Base-by-base conservation (phyloP, 805 yeast genomes). In the Jamesozyma hellenica region DNA sequence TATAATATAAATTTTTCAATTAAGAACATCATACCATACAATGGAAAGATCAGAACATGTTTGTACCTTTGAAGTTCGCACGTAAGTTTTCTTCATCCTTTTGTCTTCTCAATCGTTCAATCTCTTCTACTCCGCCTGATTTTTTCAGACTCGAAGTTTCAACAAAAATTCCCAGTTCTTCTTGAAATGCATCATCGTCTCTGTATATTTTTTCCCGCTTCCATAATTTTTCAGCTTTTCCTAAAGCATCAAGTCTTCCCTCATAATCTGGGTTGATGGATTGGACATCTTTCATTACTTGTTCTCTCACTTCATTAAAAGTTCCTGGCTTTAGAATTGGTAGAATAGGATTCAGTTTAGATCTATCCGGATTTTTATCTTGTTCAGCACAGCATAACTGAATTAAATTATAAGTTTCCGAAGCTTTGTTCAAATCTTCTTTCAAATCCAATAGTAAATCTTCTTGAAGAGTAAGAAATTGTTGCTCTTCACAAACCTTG, bases 401-500 rank as follows among this genome's bases (percentile, higher is more conserved):
- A 2, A 92, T 88, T 30, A 92, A 66, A 31, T 73, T 74, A 53
- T 79, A 85, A 0, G 96, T 90, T 53, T 87, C 95, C 34, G 69
- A 68, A 1, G 94, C 92, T 50, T 78, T 81, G 18, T 71, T 73
- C 26, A 92, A 61, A 61, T 92, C 99, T 45, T 85, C 92, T 32
- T 72, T 74, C 46, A 92, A 63, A 54, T 90, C 94, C 25, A 68
- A 70, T 1, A 85, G 75, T 40, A 94, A 71, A 44, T 85, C 95
- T 51, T 86, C 96, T 59, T 90, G 96, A 15, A 86, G 70, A 41
- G 83, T 83, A 63, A 88, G 77, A 58, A 86, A 86, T 48, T 90
- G 94, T 58, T 92, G 97, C 53, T 88, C 96, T 52, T 86, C 95
- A 47, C 95, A 82, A 12, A 92, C 90, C 28, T 80, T 79, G 44